Percentiles rank a stretch among this genome's conserved stretches.
Evolutionary conservation across 1,284 basidiomycete species (phyloP).

Genomic region (Trichosporon inkin): DNA sequence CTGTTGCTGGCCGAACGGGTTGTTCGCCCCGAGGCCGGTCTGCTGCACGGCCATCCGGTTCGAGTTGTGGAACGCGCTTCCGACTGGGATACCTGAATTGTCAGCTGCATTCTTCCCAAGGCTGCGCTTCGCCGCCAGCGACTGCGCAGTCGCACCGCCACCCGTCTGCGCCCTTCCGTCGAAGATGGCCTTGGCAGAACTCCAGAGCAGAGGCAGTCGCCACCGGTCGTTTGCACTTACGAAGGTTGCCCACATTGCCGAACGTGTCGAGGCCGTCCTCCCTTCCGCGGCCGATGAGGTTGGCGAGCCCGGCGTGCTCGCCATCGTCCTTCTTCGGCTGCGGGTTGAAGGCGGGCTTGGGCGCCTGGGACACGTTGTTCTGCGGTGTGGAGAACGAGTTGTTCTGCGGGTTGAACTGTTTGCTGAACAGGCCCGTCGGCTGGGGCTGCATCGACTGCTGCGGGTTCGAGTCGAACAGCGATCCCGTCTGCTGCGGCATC

Average conservation of each 20-base stretch:
- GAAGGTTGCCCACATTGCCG: slow-evolving; percentile 74
- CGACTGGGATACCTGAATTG: slow-evolving; percentile 62
- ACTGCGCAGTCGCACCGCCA: slow-evolving; percentile 7
- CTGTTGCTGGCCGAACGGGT: slow-evolving; percentile 65
- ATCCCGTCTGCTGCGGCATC: slow-evolving; percentile 49
- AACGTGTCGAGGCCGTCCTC: slow-evolving; percentile 92
- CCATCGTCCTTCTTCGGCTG: slow-evolving; percentile 55
- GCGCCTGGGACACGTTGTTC: slow-evolving; percentile 24
- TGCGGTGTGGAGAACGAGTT: slow-evolving; percentile 14
- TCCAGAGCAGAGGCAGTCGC: not conserved
- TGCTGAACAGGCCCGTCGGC: slow-evolving; percentile 12
- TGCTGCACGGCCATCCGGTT: slow-evolving; percentile 60
- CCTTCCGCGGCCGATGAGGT: slow-evolving; percentile 67
- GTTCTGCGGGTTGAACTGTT: slow-evolving; percentile 14
- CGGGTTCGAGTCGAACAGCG: slow-evolving; percentile 24
- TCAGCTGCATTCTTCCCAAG: not conserved
- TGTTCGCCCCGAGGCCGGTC: slow-evolving; percentile 58
- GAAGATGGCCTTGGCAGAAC: not conserved
- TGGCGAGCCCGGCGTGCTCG: slow-evolving; percentile 71
- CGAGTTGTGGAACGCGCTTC: slow-evolving; percentile 52
- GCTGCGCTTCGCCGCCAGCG: too few relatives aligned
- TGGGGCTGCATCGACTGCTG: not conserved
- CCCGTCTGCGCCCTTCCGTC: too few relatives aligned
- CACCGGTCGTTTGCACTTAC: slow-evolving; percentile 52
- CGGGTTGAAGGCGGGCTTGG: slow-evolving; percentile 39